These are phyloP conservation scores for Emmonsia crescens DNA, from an alignment of 2,329 filamentous ascomycete genomes.

Conservation along the genomic window DNA sequence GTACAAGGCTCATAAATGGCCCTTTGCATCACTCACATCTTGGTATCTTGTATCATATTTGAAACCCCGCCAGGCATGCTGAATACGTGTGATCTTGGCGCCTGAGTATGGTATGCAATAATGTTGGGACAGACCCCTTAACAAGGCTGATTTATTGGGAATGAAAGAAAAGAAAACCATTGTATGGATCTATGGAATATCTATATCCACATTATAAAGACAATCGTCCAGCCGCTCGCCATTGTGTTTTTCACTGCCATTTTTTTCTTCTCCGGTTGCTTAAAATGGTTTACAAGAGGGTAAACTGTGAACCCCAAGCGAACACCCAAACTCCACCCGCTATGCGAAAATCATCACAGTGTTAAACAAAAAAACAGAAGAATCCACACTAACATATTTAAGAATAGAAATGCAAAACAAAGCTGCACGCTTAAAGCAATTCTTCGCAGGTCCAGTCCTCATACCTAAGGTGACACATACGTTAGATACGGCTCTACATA, in stretches of 20 bases:
- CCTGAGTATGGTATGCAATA: not conserved
- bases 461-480: conserved; percentile 50
- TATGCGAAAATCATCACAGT: conserved; percentile 8
- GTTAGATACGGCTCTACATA: not conserved
- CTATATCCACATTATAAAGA: not conserved
- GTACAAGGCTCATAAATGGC: not conserved
- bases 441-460: conserved; percentile 99
- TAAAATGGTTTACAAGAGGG: not conserved
- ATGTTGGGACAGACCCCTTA: not conserved
- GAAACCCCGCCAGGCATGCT: not conserved
- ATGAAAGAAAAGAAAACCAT: not conserved
- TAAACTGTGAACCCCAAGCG: not conserved
- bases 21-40: not conserved
- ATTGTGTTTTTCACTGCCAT: not conserved
- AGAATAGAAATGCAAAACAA: not conserved
- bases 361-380: conserved; percentile 1
- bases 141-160: not conserved
- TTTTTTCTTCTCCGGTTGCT: not conserved
- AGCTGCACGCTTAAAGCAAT: conserved; percentile 47
- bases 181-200: conserved; percentile 1
- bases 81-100: not conserved
- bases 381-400: not conserved
- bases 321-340: conserved; percentile 12
- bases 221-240: not conserved
- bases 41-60: not conserved